A percentile compares a stretch with the other conserved stretches of the same genome.
phyloP scores from a whole-genome alignment of 148 eudicot species.

The Arbutus unedo region DNA sequence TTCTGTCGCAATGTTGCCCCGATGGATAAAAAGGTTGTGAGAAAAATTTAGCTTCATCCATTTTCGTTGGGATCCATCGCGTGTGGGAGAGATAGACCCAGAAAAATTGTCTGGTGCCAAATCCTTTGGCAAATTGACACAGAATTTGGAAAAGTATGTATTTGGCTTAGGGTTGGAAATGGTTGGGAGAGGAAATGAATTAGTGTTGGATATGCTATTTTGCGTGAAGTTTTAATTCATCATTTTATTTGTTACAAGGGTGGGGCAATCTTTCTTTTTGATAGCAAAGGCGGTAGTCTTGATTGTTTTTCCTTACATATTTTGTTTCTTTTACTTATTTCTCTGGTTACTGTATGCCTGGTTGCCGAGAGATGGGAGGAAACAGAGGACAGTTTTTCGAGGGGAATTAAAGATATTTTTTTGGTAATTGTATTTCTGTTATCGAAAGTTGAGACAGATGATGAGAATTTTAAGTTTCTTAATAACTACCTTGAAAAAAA shows the following conservation, averaged over 20 bases:
- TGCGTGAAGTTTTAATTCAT: background rate
- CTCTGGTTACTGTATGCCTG: background rate
- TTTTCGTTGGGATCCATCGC: background rate
- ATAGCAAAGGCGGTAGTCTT: background rate
- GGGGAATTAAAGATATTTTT: background rate
- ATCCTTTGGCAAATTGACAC: background rate
- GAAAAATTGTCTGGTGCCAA: background rate
- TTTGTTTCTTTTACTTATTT: background rate
- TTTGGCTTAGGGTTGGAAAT: background rate
- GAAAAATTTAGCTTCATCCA: background rate
- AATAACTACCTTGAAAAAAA: too few relatives aligned
- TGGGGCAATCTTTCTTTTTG: background rate
- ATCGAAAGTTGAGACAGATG: background rate
- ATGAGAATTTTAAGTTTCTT: background rate
- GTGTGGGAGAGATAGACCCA: background rate
- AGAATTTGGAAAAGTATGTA: background rate
- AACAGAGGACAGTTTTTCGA: background rate
- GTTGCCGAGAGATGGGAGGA: background rate
- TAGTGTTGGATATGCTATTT: background rate
- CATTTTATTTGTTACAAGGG: background rate
- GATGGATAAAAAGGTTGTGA: background rate
- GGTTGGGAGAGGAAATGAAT: background rate
- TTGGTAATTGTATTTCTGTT: background rate
- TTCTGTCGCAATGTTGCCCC: background rate
- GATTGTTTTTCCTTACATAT: background rate